Conservation (phyloP, 176 grass and related monocot species). For the Cenchrus americanus region DNA sequence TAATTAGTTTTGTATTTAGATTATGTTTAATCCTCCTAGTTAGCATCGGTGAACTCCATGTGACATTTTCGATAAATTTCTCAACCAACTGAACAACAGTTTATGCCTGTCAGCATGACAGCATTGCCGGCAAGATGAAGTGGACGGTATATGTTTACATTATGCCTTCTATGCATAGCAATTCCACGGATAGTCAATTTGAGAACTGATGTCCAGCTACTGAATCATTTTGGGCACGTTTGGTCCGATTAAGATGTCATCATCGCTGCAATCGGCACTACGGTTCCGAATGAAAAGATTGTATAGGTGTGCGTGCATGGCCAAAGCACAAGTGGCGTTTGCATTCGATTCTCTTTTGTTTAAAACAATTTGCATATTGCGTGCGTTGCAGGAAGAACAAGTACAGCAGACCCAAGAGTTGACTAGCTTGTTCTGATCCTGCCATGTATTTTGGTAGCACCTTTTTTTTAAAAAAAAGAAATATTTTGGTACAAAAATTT, state of each 20-base stretch:
- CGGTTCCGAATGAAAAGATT: constrained; percentile 24
- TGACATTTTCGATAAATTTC: too few species aligned
- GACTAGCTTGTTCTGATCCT: constrained; percentile 18
- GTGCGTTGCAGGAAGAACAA: neutral
- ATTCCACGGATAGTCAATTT: constrained; percentile 40
- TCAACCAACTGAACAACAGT: too few species aligned
- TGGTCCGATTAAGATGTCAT: neutral
- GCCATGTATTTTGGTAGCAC: neutral
- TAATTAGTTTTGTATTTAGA: too few species aligned
- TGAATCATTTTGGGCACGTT: neutral
- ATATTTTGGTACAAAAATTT: neutral
- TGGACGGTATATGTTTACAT: neutral
- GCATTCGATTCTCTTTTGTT: neutral
- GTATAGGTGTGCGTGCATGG: neutral
- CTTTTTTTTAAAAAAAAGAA: neutral
- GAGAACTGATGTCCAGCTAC: neutral
- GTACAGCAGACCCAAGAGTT: neutral
- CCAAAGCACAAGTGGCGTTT: constrained; percentile 17
- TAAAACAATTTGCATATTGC: constrained; percentile 14
- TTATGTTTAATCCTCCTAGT: too few species aligned
- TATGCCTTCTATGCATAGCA: neutral
- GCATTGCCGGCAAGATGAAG: neutral
- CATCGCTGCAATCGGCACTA: neutral
- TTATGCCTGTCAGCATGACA: neutral
- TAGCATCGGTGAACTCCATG: too few species aligned